Evolutionary conservation across 2,329 filamentous ascomycete genomes (phyloP), one percentile per base, ranked within the genome.

Genomic region (Metarhizium robertsii): DNA sequence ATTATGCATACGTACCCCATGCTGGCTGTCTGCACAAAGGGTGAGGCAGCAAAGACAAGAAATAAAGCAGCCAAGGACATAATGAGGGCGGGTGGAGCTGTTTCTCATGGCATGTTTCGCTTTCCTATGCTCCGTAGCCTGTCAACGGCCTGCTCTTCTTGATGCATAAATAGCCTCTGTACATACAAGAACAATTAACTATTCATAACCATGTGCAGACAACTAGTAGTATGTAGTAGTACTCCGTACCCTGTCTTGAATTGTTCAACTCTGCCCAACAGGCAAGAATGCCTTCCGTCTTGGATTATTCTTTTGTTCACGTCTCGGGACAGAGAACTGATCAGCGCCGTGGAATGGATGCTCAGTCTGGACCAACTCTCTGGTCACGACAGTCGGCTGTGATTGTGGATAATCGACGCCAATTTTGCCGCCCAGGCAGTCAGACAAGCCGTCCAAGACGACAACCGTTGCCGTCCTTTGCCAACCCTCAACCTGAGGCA

Each of bases 21-120:
- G 53, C 48, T 46, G 16, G n/a, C 34, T 16, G 40, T 50, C 47
- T 51, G 53, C 38, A 34, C 53, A 46, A 38, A 50, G 46, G 47
- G 38, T 49, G 43, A 54, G 42, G 46, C 20, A 52, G 36, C 20
- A 52, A 30, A 30, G 14, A 43, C 30, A 7, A 13, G 20, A n/a
- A 10, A 36, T 42, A 13, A 45, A 18, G 42, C 18, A 25, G 16
- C n/a, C 42, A 20, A 45, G 42, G 6, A 25, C 38, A 14, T 40
- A 13, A 40, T 13, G 42, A 10, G 16, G 20, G 20, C 20, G 3
- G n/a, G 42, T 45, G 42, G 42, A 45, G n/a, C 45, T 13, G 11
- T 30, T 47, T 47, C 20, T 20, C 45, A 30, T 30, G 30, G 45
- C 45, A 47, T 11, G 45, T 47, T 47, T 47, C 45, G 45, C 20